Percentiles rank a stretch among this genome's conserved stretches.
Evolutionary conservation across 352 stramenopile species (phyloP).

Genomic region (Phytophthora foliorum): DNA sequence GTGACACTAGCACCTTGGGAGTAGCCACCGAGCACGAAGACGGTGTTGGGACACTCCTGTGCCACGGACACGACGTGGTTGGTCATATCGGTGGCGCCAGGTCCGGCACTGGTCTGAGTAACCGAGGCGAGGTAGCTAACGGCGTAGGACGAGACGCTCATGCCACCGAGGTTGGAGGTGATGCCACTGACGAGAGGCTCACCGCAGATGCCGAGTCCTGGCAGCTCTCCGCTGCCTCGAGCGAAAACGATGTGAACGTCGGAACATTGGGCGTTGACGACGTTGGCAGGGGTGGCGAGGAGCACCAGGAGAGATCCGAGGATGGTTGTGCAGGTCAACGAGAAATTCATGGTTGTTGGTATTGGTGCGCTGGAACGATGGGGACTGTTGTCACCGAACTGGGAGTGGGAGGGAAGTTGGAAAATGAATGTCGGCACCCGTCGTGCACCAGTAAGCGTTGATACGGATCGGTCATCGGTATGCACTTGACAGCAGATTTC

Average conservation of each 20-base stretch:
- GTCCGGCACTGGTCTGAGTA: conserved; percentile 30
- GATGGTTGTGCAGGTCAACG: conserved; percentile 5
- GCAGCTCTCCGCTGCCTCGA: conserved; percentile 33
- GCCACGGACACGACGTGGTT: conserved; percentile 41
- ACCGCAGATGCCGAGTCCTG: conserved; percentile 34
- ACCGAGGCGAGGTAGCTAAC: conserved; percentile 33
- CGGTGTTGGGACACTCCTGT: conserved; percentile 40
- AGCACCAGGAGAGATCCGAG: conserved; percentile 17
- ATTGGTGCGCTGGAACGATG: neutral
- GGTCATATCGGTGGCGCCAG: conserved; percentile 43
- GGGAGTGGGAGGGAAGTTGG: no score
- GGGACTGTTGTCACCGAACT: neutral
- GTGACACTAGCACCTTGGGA: conserved; percentile 44
- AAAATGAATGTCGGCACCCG: conserved; percentile 12
- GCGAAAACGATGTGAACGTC: conserved; percentile 41
- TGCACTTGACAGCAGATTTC: neutral
- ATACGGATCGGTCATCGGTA: neutral
- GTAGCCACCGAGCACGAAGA: conserved; percentile 39
- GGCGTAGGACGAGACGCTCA: conserved; percentile 44
- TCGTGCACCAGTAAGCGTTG: neutral
- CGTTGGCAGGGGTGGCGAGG: neutral
- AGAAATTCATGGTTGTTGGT: conserved; percentile 27
- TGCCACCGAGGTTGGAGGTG: conserved; percentile 25
- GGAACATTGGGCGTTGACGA: conserved; percentile 28
- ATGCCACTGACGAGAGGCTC: conserved; percentile 37